Evolutionary conservation across 2,329 filamentous ascomycete genomes (phyloP), one percentile per base, ranked within the genome.

Genomic region (Epichloe hybrida): DNA sequence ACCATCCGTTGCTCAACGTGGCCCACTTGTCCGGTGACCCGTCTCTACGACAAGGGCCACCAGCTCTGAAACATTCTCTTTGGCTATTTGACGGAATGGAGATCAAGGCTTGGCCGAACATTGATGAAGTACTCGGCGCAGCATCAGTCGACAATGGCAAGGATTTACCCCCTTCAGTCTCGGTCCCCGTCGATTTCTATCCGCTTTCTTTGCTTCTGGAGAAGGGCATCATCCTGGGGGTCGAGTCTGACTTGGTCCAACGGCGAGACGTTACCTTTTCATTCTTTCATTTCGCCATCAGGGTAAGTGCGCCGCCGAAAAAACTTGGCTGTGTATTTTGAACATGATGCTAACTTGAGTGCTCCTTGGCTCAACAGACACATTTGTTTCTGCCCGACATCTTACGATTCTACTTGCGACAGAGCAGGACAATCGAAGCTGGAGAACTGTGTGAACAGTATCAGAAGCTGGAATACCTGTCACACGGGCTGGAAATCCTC

Each of bases 61-160:
- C 55, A 77, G 80, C 57, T 69, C 56, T 98, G 41, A 79, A 81
- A 50, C 88, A 96, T 67, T 97, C 93, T 1, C 71, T 98, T 2
- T 98, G 93, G 93, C 81, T 88, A 44, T 97, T 96, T 66, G 89
- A 95, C 60, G 93, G 93, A 5, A 80, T 79, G 51, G 83, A 90
- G 56, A 78, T 97, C 57, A 86, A 89, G 57, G 79, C 87, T 3
- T 98, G 93, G 93, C 81, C 87, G 23, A 88, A 95, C 62, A 81
- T 95, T 40, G 82, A 89, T 57, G 87, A 93, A 53, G 81, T 97
- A 34, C 71, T 97, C 40, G 77, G 82, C 37, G 83, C 84, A 20
- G 80, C 82, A 23, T 80, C 82, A 7, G 71, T 74, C 38, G 83
- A 87, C 54, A 68, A 79, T 23, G 74, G 76, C 12, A 79, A 81